phyloP scores from a whole-genome alignment of 345 rosid species.

The Eucalyptus pauciflora region DNA sequence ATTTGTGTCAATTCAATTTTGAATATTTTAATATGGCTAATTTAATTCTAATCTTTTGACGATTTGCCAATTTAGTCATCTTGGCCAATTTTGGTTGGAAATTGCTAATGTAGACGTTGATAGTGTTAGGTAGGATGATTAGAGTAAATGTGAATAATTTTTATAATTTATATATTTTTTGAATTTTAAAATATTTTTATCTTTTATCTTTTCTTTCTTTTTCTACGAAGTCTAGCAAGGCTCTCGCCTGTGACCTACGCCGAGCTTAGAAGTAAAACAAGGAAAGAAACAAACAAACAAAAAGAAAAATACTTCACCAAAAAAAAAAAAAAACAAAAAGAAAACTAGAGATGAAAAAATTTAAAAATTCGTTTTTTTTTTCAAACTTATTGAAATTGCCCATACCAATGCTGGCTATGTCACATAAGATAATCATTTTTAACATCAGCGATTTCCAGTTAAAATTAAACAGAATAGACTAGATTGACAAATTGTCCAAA shows the following conservation, averaged over 20 bases:
- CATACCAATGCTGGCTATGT: not conserved
- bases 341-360: too few species aligned
- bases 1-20: accelerated
- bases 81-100: accelerated
- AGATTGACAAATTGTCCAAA: not conserved
- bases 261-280: not conserved
- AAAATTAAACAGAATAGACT: accelerated
- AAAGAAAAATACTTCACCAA: too few species aligned
- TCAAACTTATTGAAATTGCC: too few species aligned
- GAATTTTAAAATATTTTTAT: too few species aligned
- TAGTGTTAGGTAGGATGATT: accelerated
- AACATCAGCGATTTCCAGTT: accelerated
- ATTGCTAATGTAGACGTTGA: accelerated
- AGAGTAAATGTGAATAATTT: too few species aligned
- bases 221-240: not conserved
- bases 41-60: too few species aligned
- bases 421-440: too few species aligned
- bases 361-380: not conserved
- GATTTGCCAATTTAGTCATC: not conserved
- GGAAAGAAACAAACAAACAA: too few species aligned
- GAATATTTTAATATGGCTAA: too few species aligned
- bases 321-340: too few species aligned
- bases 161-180: too few species aligned
- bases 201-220: too few species aligned
- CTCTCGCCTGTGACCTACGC: accelerated